These are phyloP conservation scores for Calonectria hawksworthii DNA, from an alignment of 2,329 filamentous ascomycete species.

Conservation along the genomic window DNA sequence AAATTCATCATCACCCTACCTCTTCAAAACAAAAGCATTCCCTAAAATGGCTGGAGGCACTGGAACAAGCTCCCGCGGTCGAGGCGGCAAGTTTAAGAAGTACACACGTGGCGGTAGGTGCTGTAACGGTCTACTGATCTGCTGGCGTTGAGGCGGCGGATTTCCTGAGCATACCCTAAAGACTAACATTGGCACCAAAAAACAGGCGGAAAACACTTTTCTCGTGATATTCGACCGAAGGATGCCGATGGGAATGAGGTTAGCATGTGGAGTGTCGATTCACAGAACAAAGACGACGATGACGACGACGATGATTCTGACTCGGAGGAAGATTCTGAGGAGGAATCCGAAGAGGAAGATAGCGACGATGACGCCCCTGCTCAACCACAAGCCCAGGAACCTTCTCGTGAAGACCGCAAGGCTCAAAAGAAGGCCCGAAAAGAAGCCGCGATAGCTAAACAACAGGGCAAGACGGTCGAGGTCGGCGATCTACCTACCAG, in stretches of 20 bases:
- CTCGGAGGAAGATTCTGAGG: slow-evolving; percentile 64
- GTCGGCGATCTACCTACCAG: slow-evolving; percentile 89
- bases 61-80: slow-evolving; percentile 74
- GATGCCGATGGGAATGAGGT: slow-evolving; percentile 91
- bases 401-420: slow-evolving; percentile 87
- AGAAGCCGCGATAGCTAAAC: slow-evolving; percentile 85
- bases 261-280: slow-evolving; percentile 85
- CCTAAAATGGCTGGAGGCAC: slow-evolving; percentile 62
- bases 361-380: slow-evolving; percentile 60
- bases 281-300: slow-evolving; percentile 61
- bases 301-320: slow-evolving; percentile 66
- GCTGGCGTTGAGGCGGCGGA: not conserved
- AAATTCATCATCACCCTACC: slow-evolving; percentile 21
- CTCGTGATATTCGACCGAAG: slow-evolving; percentile 87
- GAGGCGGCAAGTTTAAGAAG: slow-evolving; percentile 95
- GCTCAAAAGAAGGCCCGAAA: slow-evolving; percentile 92
- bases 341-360: slow-evolving; percentile 65
- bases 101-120: slow-evolving; percentile 87
- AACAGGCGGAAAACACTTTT: slow-evolving; percentile 94
- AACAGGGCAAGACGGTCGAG: slow-evolving; percentile 78
- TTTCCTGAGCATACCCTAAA: not conserved
- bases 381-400: slow-evolving; percentile 59
- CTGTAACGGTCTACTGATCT: not conserved
- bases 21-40: slow-evolving; percentile 11
- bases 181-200: slow-evolving; percentile 31